These are phyloP conservation scores for Terfezia boudieri DNA, from an alignment of 495 filamentous ascomycete species.

Conservation along the genomic window DNA sequence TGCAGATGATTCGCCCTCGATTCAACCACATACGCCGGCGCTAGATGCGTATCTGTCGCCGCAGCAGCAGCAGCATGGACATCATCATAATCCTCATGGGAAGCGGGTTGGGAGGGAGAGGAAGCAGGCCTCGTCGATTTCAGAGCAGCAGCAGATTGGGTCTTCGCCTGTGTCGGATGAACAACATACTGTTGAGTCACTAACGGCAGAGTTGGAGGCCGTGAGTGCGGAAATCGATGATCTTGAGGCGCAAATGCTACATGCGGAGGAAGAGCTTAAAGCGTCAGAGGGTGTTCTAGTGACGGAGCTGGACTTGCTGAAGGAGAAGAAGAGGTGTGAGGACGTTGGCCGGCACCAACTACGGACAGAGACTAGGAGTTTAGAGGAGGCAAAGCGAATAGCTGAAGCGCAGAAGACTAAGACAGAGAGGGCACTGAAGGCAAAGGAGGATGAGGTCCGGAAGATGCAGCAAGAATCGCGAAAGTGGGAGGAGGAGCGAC, in stretches of 20 bases:
- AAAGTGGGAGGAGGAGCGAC: slow-evolving; percentile 30
- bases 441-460: slow-evolving; percentile 42
- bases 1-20: slow-evolving; percentile 16
- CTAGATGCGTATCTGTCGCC: slow-evolving; percentile 1
- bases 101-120: slow-evolving; percentile 26
- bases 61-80: slow-evolving; percentile 17
- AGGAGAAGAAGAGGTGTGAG: slow-evolving; percentile 45
- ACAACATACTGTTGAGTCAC: slow-evolving; percentile 27
- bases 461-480: slow-evolving; percentile 32
- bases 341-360: slow-evolving; percentile 53
- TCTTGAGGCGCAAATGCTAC: slow-evolving; percentile 27
- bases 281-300: slow-evolving; percentile 33
- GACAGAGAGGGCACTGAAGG: slow-evolving; percentile 56
- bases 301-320: slow-evolving; percentile 48
- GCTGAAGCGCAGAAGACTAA: slow-evolving; percentile 59
- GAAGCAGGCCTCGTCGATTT: slow-evolving; percentile 23
- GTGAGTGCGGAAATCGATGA: slow-evolving; percentile 50
- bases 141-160: slow-evolving; percentile 22
- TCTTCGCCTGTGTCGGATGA: slow-evolving; percentile 18
- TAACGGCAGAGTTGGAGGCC: slow-evolving; percentile 48
- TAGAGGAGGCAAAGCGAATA: slow-evolving; percentile 64
- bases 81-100: slow-evolving; percentile 31
- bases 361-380: slow-evolving; percentile 52
- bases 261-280: slow-evolving; percentile 58
- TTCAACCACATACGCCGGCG: slow-evolving; percentile 5